Conservation (phyloP, 305 asterid genomes). For the Fraxinus paxiana region DNA sequence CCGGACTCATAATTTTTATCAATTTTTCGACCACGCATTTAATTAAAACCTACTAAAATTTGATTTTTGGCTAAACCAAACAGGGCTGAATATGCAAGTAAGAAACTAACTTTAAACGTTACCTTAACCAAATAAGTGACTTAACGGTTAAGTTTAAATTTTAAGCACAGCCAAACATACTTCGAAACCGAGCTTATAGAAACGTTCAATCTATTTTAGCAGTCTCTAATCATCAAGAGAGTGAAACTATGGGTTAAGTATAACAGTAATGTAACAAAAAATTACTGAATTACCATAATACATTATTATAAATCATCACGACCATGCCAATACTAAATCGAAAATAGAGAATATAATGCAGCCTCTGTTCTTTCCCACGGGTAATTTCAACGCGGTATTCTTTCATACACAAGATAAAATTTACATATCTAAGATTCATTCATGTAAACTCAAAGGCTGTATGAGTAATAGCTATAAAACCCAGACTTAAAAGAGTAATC, state of each 20-base stretch:
- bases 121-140: neutral
- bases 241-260: neutral
- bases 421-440: neutral
- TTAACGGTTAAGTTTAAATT: neutral
- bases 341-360: neutral
- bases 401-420: neutral
- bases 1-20: neutral
- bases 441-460: neutral
- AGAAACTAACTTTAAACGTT: neutral
- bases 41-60: neutral
- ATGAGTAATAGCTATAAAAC: neutral
- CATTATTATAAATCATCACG: neutral
- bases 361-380: neutral
- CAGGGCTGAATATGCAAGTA: neutral
- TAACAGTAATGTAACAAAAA: neutral
- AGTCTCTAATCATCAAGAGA: neutral
- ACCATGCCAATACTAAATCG: neutral
- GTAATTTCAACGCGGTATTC: neutral
- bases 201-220: neutral
- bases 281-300: neutral
- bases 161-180: neutral
- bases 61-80: neutral
- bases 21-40: neutral
- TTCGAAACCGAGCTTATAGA: neutral
- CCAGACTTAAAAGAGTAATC: neutral